A percentile compares a stretch with the other conserved stretches of the same genome.
These are phyloP conservation scores for Pseudoturritis turrita DNA, from an alignment of 345 rosid genomes.

Conservation along the genomic window DNA sequence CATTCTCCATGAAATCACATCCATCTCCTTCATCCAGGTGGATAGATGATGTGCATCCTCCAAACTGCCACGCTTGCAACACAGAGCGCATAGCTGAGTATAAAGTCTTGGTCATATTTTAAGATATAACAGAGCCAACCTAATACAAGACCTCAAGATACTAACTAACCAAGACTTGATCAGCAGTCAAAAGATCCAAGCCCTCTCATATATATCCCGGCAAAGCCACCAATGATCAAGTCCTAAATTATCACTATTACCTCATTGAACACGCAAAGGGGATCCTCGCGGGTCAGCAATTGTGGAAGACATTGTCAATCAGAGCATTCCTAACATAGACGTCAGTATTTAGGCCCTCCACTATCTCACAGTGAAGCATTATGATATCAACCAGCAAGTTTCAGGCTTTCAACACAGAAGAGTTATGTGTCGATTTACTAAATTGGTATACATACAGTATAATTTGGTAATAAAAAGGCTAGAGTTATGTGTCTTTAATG, in stretches of 20 bases:
- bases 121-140: background rate
- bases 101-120: background rate
- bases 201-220: background rate
- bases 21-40: too few relatives aligned
- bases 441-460: background rate
- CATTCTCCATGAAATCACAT: too few relatives aligned
- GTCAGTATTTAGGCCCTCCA: background rate
- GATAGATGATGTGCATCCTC: too few relatives aligned
- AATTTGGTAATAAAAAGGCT: background rate
- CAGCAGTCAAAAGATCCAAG: background rate
- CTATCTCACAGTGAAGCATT: background rate
- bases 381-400: conserved; percentile 8
- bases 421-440: background rate
- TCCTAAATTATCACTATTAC: background rate
- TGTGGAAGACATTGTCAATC: background rate
- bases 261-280: background rate
- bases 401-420: background rate
- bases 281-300: background rate
- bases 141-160: background rate
- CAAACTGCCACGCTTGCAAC: too few relatives aligned
- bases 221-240: background rate
- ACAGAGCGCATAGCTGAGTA: too few relatives aligned
- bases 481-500: background rate
- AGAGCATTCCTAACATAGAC: background rate
- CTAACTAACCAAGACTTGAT: background rate